Evolutionary conservation across 371 early-diverging fungal species (phyloP).

Genomic region (Mucor mucedo): DNA sequence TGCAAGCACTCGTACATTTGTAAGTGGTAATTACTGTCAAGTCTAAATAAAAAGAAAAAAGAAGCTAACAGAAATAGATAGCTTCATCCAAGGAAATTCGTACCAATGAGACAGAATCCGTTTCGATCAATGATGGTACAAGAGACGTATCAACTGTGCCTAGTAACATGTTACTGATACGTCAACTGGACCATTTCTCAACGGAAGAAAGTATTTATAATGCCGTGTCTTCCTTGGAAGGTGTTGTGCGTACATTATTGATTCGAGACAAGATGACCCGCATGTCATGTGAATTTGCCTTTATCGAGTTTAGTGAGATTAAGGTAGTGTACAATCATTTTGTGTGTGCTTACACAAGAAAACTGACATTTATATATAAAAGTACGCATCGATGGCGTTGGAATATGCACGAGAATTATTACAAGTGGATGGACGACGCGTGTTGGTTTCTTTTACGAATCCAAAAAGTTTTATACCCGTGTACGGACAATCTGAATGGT

Average conservation of each 20-base stretch:
- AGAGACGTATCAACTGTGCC: conserved; percentile 50
- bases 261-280: conserved; percentile 60
- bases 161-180: conserved; percentile 46
- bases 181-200: conserved; percentile 59
- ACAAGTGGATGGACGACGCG: conserved; percentile 44
- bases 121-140: conserved; percentile 58
- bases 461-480: conserved; percentile 59
- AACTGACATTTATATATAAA: neutral
- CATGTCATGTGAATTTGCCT: conserved; percentile 64
- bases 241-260: conserved; percentile 43
- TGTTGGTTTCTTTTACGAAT: conserved; percentile 49
- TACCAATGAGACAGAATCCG: conserved; percentile 39
- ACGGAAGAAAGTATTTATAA: conserved; percentile 57
- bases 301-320: conserved; percentile 48
- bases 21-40: conserved; percentile 14
- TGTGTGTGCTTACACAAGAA: too few species aligned
- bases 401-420: conserved; percentile 31
- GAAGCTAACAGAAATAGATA: neutral
- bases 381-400: conserved; percentile 41
- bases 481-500: conserved; percentile 55
- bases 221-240: conserved; percentile 32
- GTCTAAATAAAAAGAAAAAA: neutral
- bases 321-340: conserved; percentile 26
- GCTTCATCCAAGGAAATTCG: conserved; percentile 36
- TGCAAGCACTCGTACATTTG: conserved; percentile 40